These are phyloP conservation scores for Irpex lacteus DNA, from an alignment of 1,284 basidiomycete genomes.

Conservation along the genomic window DNA sequence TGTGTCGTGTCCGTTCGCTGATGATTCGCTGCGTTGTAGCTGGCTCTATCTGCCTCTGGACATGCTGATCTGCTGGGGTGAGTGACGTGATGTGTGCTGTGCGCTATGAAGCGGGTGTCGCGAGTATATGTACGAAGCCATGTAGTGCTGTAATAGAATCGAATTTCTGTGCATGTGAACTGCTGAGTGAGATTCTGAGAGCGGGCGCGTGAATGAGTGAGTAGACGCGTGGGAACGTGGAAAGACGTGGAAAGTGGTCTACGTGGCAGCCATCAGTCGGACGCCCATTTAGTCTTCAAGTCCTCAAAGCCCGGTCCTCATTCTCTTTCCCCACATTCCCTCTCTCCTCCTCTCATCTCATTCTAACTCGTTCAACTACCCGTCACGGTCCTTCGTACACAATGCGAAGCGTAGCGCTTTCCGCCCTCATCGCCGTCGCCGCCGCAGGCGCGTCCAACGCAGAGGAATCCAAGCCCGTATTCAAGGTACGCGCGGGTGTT, in stretches of 20 bases:
- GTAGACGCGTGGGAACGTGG: conserved; percentile 25
- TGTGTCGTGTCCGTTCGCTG: conserved; percentile 5
- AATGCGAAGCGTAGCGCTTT: conserved; percentile 84
- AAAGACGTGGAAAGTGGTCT: conserved; percentile 31
- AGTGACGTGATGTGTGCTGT: conserved; percentile 20
- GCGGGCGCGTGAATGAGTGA: conserved; percentile 1
- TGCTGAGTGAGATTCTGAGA: conserved; percentile 2
- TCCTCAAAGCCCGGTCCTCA: conserved; percentile 9
- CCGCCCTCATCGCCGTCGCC: conserved; percentile 63
- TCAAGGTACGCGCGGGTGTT: conserved; percentile 49
- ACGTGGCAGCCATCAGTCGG: conserved; percentile 45
- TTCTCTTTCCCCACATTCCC: conserved; percentile 10
- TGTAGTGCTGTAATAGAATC: conserved; percentile 5
- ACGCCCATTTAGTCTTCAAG: conserved; percentile 29
- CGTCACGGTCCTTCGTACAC: conserved; percentile 65
- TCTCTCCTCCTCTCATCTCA: conserved; percentile 29
- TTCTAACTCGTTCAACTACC: conserved; percentile 31
- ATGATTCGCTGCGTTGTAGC: conserved; percentile 35
- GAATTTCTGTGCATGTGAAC: conserved; percentile 15
- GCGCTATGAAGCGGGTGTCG: background rate
- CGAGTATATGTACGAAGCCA: conserved; percentile 16
- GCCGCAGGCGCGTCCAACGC: conserved; percentile 55
- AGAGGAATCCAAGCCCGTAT: conserved; percentile 62
- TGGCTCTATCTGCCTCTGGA: conserved; percentile 87
- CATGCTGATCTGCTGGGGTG: conserved; percentile 84